A percentile compares a stretch with the other conserved stretches of the same genome.
phyloP scores from a whole-genome alignment of 106 monocot species.

The Apostasia ramifera region DNA sequence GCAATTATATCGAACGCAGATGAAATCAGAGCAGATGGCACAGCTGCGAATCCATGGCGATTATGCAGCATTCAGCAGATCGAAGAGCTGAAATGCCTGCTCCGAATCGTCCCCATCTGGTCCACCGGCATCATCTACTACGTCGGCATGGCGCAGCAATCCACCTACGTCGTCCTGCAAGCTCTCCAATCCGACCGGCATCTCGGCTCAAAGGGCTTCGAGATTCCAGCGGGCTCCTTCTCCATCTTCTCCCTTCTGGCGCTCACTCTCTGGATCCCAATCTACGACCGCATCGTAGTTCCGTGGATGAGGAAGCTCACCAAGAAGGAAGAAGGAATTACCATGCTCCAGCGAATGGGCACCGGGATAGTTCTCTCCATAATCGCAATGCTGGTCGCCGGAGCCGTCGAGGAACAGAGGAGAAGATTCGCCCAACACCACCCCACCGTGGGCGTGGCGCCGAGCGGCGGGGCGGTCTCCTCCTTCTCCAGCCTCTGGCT shows the following conservation, averaged over 20 bases:
- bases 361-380: slow-evolving; percentile 39
- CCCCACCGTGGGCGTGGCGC: slow-evolving; percentile 7
- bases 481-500: slow-evolving; percentile 42
- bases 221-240: slow-evolving; percentile 59
- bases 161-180: slow-evolving; percentile 32
- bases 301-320: slow-evolving; percentile 25
- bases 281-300: slow-evolving; percentile 53
- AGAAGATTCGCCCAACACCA: slow-evolving; percentile 5
- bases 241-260: slow-evolving; percentile 41
- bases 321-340: slow-evolving; percentile 27
- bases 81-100: slow-evolving; percentile 45
- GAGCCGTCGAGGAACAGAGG: slow-evolving; percentile 22
- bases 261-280: slow-evolving; percentile 42
- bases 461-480: slow-evolving; percentile 13
- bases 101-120: slow-evolving; percentile 47
- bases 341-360: slow-evolving; percentile 43
- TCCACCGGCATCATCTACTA: slow-evolving; percentile 38
- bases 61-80: slow-evolving; percentile 55
- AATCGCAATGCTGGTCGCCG: slow-evolving; percentile 31
- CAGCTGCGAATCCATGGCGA: slow-evolving; percentile 24
- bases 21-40: slow-evolving; percentile 18
- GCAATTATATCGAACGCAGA: slow-evolving; percentile 11
- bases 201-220: slow-evolving; percentile 23
- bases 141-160: slow-evolving; percentile 37
- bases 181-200: slow-evolving; percentile 40